Base-by-base conservation (phyloP, 495 filamentous ascomycete species). In the Saxophila tyrrhenica region DNA sequence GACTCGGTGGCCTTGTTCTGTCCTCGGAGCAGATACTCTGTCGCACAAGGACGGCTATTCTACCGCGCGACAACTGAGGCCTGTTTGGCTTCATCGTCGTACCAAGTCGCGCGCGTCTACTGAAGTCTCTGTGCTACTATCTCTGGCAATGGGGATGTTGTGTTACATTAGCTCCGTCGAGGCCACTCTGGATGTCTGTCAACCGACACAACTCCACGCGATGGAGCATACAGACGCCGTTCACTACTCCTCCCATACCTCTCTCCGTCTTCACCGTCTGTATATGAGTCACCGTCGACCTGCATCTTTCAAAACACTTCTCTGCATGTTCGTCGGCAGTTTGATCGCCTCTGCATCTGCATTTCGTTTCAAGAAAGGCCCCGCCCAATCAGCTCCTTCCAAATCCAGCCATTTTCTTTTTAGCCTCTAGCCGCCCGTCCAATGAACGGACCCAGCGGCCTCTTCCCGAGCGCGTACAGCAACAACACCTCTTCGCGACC, bases 381-480 rank as follows among this genome's bases (percentile, higher is more conserved):
- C 23, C 15, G 15, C 29, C 32, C 29, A 11, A 51, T 17, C 13
- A n/a, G 22, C n/a, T n/a, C 23, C 23, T 48, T 48, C 46, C 23
- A 51, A 19, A n/a, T 35, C 5, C 13, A 35, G 29, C 22, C 16
- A 25, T 39, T n/a, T 47, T 17, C 5, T 21, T 22, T 21, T 41
- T 20, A 23, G 20, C 16, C 44, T 49, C 17, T 22, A 55, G 35
- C 35, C 23, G 24, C 23, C 25, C 32, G 29, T 42, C 46, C 49
- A 51, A 51, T 35, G 29, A 21, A n/a, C 29, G 49, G 19, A 25
- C 43, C 29, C 54, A 41, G 8, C 51, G 19, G 19, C 19, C 35
- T 25, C 7, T 19, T 55, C 23, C 50, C 42, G 52, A 15, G 52
- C 52, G 52, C 45, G 45, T 50, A 42, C 19, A 21, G n/a, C 42